A percentile compares a stretch with the other conserved stretches of the same genome.
Evolutionary conservation across 192 early-diverging fungal genomes (phyloP).

Genomic region (Borealophlyctis nickersoniae): DNA sequence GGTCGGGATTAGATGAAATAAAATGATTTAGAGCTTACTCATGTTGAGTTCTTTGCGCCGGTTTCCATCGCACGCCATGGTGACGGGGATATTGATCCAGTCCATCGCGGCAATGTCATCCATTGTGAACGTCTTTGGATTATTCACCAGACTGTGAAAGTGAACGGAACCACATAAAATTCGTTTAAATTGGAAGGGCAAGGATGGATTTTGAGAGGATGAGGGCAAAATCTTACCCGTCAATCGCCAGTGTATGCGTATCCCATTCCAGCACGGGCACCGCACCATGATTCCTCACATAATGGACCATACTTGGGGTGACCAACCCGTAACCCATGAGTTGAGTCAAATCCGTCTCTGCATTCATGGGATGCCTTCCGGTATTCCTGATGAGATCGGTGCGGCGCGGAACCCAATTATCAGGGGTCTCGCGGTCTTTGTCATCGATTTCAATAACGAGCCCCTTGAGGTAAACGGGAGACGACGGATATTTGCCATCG

Average conservation of each 20-base stretch:
- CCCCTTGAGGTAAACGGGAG: neutral
- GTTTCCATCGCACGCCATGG: constrained; percentile 65
- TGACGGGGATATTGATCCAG: constrained; percentile 47
- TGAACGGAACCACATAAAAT: too few relatives aligned
- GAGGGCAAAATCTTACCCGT: constrained; percentile 56
- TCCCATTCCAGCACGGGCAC: constrained; percentile 54
- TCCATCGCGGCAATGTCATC: constrained; percentile 43
- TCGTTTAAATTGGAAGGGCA: too few relatives aligned
- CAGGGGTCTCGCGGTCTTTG: constrained; percentile 17
- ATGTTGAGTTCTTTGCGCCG: constrained; percentile 70
- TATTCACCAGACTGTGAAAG: neutral
- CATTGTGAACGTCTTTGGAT: neutral
- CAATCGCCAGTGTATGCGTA: constrained; percentile 39
- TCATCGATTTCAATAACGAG: neutral
- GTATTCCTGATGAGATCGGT: constrained; percentile 49
- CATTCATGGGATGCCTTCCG: constrained; percentile 60
- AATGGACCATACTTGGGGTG: constrained; percentile 59
- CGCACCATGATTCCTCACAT: constrained; percentile 69
- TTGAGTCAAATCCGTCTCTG: constrained; percentile 43
- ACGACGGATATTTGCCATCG: neutral
- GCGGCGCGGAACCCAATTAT: constrained; percentile 47
- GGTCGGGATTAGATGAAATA: too few relatives aligned
- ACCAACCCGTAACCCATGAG: constrained; percentile 46
- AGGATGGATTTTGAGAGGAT: too few relatives aligned
- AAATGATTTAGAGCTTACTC: constrained; percentile 7